Evolutionary conservation across 2,329 filamentous ascomycete genomes (phyloP), one percentile per base, ranked within the genome.

Genomic region (Fonsecaea multimorphosa): DNA sequence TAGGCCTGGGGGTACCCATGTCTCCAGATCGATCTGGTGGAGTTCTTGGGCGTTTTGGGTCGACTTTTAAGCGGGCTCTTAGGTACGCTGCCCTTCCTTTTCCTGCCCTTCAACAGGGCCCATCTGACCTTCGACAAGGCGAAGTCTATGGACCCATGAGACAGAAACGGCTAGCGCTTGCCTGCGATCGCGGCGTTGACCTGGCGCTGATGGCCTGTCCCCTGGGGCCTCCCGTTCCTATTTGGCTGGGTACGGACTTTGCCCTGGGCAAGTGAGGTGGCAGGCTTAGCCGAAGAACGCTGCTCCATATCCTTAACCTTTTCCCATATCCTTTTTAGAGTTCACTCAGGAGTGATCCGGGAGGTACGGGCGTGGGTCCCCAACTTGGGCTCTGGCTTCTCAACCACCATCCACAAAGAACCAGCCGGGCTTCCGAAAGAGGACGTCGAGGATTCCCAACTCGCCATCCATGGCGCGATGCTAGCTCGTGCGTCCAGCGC

Each of bases 11-110:
- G 31, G 16, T 9, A 65, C 58, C 67, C 67, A 54, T 65, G 67
- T 32, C 55, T 22, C 60, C 49, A 61, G 67, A 69, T 69, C 67
- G 67, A 69, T 67, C 64, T 40, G 58, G 67, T 69, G 67, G 67
- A 65, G 62, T 40, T 46, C n/a, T 64, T 49, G 44, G 61, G 67
- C 64, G 58, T 62, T 51, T 65, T 58, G 55, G 46, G 44, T 49
- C 44, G 44, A 49, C 19, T 24, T n/a, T 24, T 49, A 49, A 36
- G 58, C 34, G 44, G 31, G 29, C 58, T 60, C 31, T 46, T 40
- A n/a, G n/a, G n/a, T n/a, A 55, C 55, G 27, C 58, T 66, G 51
- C 61, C 53, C 49, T 63, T 64, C 40, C 57, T 67, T 52, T 67
- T n/a, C n/a, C 61, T 66, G 58, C 64, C 55, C 55, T 61, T 63